These are phyloP conservation scores for Zanthoxylum bungeanum DNA, from an alignment of 345 rosid species.

Conservation along the genomic window DNA sequence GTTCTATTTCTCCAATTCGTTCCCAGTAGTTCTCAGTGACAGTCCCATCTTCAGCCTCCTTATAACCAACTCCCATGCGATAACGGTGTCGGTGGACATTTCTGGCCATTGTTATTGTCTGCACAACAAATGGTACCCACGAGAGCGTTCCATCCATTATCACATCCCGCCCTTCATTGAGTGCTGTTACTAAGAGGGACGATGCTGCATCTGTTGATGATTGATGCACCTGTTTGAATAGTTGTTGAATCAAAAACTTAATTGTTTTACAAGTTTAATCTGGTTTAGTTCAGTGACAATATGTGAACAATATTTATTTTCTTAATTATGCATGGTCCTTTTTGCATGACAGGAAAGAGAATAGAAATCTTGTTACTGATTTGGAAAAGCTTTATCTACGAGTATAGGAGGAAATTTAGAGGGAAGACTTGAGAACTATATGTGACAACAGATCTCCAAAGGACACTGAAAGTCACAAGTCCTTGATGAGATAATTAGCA, in stretches of 20 bases:
- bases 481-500: neutral
- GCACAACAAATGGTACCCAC: constrained; percentile 87
- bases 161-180: constrained; percentile 91
- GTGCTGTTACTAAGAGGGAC: constrained; percentile 83
- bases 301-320: neutral
- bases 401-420: neutral
- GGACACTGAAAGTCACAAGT: neutral
- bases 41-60: constrained; percentile 50
- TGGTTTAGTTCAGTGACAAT: neutral
- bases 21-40: constrained; percentile 91
- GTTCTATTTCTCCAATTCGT: constrained; percentile 53
- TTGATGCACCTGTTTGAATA: constrained; percentile 75
- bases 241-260: neutral
- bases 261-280: neutral
- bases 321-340: neutral
- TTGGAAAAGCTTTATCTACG: neutral
- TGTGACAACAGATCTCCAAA: neutral
- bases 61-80: constrained; percentile 89
- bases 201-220: constrained; percentile 96
- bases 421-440: neutral
- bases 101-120: constrained; percentile 86
- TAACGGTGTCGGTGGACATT: constrained; percentile 77
- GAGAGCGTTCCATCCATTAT: constrained; percentile 96
- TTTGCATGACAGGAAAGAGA: neutral
- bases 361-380: neutral